Conservation (phyloP, 2,329 filamentous ascomycete species). For the Acrocalymma vagum region DNA sequence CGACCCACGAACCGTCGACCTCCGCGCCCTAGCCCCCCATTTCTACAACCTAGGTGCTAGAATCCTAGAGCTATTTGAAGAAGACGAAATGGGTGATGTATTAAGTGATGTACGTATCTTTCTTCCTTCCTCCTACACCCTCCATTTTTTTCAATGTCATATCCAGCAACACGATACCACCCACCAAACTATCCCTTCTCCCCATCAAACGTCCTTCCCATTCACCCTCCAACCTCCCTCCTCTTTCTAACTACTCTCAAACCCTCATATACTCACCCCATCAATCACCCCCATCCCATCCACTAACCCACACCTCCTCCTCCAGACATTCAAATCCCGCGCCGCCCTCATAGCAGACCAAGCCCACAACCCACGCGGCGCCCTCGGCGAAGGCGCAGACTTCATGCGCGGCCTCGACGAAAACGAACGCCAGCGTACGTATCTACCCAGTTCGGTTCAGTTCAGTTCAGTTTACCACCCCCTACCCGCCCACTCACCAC, state of each 20-base stretch:
- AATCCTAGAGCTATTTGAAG: conserved; percentile 90
- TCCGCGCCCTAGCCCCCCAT: conserved; percentile 83
- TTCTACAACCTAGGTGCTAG: conserved; percentile 88
- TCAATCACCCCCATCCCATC: too few relatives aligned
- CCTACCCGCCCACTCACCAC: too few relatives aligned
- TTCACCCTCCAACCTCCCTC: too few relatives aligned
- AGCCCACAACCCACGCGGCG: conserved; percentile 82
- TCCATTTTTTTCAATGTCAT: too few relatives aligned
- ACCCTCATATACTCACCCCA: too few relatives aligned
- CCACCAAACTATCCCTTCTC: too few relatives aligned
- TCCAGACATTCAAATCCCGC: conserved; percentile 81
- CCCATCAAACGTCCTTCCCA: too few relatives aligned
- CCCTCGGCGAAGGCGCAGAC: conserved; percentile 72
- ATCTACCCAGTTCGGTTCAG: neutral
- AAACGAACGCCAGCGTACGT: conserved; percentile 76
- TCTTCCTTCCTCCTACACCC: too few relatives aligned
- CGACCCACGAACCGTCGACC: conserved; percentile 83
- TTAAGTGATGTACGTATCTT: conserved; percentile 52
- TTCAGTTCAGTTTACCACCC: too few relatives aligned
- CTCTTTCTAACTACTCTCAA: too few relatives aligned
- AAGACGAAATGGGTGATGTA: conserved; percentile 78
- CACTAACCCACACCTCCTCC: too few relatives aligned
- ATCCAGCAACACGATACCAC: too few relatives aligned
- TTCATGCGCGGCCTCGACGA: conserved; percentile 91
- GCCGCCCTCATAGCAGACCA: conserved; percentile 87